Percentiles rank a stretch among this genome's conserved stretches.
phyloP scores from a whole-genome alignment of 768 basidiomycete species.

The Rhizopogon roseolus region DNA sequence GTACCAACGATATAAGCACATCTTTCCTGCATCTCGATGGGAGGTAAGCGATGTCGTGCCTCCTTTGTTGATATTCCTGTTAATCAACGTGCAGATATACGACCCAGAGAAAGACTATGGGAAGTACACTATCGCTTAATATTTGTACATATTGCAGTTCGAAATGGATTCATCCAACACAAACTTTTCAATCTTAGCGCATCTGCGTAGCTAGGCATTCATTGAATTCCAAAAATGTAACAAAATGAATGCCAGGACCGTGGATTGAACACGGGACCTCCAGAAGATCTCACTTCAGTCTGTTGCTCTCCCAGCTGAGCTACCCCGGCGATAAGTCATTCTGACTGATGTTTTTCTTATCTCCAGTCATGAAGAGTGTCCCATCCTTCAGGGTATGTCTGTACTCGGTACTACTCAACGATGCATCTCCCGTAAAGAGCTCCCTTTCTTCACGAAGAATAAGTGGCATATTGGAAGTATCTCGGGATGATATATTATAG shows the following conservation, averaged over 20 bases:
- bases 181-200: not conserved
- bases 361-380: too few species aligned
- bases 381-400: too few species aligned
- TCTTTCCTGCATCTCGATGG: constrained; percentile 96
- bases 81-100: constrained; percentile 54
- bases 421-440: too few species aligned
- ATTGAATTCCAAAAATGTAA: not conserved
- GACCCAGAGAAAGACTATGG: constrained; percentile 94
- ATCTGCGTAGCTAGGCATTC: not conserved
- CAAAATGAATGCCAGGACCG: constrained; percentile 32
- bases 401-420: too few species aligned
- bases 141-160: not conserved
- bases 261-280: constrained; percentile 42
- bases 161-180: not conserved
- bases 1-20: constrained; percentile 95
- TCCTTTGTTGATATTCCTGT: constrained; percentile 1
- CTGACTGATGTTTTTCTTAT: too few species aligned
- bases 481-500: constrained; percentile 1
- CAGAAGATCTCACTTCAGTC: constrained; percentile 30
- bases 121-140: constrained; percentile 73
- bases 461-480: not conserved
- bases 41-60: constrained; percentile 61
- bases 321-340: constrained; percentile 23
- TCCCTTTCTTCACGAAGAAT: not conserved
- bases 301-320: constrained; percentile 36